Conservation (phyloP, 2,329 filamentous ascomycete species). For the Fusarium phyllophilum region DNA sequence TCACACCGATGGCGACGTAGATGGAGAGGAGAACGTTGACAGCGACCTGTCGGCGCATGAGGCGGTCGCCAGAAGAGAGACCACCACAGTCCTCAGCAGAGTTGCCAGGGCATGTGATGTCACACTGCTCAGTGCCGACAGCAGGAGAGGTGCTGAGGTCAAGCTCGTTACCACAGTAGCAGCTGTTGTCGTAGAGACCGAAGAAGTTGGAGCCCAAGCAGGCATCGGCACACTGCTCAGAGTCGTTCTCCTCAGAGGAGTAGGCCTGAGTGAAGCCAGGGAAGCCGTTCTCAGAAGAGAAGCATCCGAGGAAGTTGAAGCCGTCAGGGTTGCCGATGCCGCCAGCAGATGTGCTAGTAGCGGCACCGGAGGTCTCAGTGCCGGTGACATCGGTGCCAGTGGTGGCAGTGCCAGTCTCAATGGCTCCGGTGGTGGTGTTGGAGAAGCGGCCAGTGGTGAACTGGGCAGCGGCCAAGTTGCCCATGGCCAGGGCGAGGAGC, state of each 20-base stretch:
- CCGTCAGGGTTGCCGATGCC: slow-evolving; percentile 11
- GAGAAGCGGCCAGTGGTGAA: slow-evolving; percentile 18
- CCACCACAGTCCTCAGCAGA: slow-evolving; percentile 43
- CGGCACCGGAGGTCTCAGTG: not conserved
- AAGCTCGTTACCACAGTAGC: slow-evolving; percentile 45
- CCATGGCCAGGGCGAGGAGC: slow-evolving; percentile 46
- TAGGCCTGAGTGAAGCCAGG: slow-evolving; percentile 34
- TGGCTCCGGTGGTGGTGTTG: slow-evolving; percentile 9
- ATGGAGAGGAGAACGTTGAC: slow-evolving; percentile 40
- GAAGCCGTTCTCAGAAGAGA: slow-evolving; percentile 43
- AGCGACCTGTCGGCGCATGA: slow-evolving; percentile 37
- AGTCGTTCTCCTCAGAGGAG: slow-evolving; percentile 23
- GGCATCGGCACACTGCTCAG: slow-evolving; percentile 35
- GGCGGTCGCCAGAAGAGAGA: slow-evolving; percentile 3
- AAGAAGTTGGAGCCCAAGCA: slow-evolving; percentile 43
- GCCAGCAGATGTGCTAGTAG: slow-evolving; percentile 5
- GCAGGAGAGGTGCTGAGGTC: slow-evolving; percentile 6
- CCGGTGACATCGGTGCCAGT: slow-evolving; percentile 1
- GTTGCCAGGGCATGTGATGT: slow-evolving; percentile 45
- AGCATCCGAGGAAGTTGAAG: slow-evolving; percentile 45
- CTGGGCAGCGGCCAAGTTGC: slow-evolving; percentile 45
- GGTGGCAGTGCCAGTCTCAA: not conserved
- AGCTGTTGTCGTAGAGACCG: slow-evolving; percentile 41
- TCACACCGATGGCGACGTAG: slow-evolving; percentile 27
- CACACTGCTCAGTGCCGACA: slow-evolving; percentile 37